These are phyloP conservation scores for Novymonas esmeraldas DNA, from an alignment of 208 protist species.

Conservation along the genomic window DNA sequence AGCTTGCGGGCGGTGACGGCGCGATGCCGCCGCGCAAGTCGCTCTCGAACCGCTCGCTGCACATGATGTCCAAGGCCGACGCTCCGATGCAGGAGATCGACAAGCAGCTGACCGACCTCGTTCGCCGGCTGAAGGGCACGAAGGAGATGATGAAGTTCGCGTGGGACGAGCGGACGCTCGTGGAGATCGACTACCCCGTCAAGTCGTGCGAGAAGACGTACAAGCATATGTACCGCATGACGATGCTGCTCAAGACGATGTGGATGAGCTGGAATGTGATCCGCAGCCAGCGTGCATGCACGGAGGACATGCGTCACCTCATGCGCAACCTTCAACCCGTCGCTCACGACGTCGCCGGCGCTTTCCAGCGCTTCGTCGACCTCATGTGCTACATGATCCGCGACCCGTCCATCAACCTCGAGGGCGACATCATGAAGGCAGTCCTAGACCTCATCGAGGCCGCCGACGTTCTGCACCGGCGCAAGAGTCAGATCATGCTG, in stretches of 20 bases:
- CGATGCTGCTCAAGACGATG: constrained; percentile 80
- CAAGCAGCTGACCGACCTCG: constrained; percentile 49
- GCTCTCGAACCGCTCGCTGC: constrained; percentile 57
- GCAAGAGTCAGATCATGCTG: constrained; percentile 87
- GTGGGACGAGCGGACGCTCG: constrained; percentile 69
- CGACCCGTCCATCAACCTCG: constrained; percentile 60
- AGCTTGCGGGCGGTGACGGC: neutral
- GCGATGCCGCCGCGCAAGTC: neutral
- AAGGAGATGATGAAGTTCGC: constrained; percentile 83
- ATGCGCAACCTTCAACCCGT: constrained; percentile 69
- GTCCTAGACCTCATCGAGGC: constrained; percentile 71
- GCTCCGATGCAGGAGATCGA: constrained; percentile 53
- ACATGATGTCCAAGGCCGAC: constrained; percentile 50
- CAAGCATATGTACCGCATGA: constrained; percentile 79
- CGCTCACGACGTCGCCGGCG: constrained; percentile 51
- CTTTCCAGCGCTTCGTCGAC: constrained; percentile 68
- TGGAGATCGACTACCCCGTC: constrained; percentile 75
- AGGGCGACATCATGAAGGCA: constrained; percentile 74
- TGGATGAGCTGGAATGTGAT: constrained; percentile 85
- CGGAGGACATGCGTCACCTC: constrained; percentile 54
- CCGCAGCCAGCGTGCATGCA: constrained; percentile 63
- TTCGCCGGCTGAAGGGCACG: constrained; percentile 60
- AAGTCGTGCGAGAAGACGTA: constrained; percentile 70
- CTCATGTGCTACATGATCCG: constrained; percentile 75
- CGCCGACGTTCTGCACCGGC: constrained; percentile 60